Percentiles rank a stretch among this genome's conserved stretches.
Evolutionary conservation across 1,284 basidiomycete genomes (phyloP).

Genomic region (Tausonia pullulans): DNA sequence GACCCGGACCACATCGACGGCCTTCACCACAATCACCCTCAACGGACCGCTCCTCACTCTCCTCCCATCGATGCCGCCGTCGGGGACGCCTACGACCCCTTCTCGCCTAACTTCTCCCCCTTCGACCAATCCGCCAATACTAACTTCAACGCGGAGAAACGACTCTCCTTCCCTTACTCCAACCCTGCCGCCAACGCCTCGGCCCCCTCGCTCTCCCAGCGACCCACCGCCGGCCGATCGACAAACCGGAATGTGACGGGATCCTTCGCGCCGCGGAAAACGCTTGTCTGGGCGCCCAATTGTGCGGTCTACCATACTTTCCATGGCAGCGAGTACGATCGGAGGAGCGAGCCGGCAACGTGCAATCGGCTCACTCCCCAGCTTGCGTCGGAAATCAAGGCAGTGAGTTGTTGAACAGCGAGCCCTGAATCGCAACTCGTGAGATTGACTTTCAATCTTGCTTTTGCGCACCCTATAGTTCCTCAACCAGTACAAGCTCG

Average conservation of each 20-base stretch:
- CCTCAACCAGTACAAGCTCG: constrained; percentile 92
- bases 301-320: constrained; percentile 94
- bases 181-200: constrained; percentile 64
- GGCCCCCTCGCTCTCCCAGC: constrained; percentile 63
- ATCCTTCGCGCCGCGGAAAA: constrained; percentile 39
- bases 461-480: not conserved
- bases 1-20: constrained; percentile 79
- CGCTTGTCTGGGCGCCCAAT: constrained; percentile 77
- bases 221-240: constrained; percentile 45
- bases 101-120: constrained; percentile 47
- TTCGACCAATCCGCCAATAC: constrained; percentile 23
- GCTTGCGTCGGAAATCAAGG: constrained; percentile 89
- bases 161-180: constrained; percentile 41
- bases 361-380: constrained; percentile 92
- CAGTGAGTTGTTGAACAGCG: constrained; percentile 42
- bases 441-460: not conserved
- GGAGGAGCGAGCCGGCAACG: constrained; percentile 78
- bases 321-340: constrained; percentile 78
- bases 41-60: constrained; percentile 40
- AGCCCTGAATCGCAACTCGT: constrained; percentile 8
- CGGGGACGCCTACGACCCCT: constrained; percentile 30
- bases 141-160: constrained; percentile 17
- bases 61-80: constrained; percentile 39
- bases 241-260: constrained; percentile 37
- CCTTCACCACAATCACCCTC: constrained; percentile 41